phyloP scores from a whole-genome alignment of 2,329 filamentous ascomycete species.

The Leptodontidium sp. region DNA sequence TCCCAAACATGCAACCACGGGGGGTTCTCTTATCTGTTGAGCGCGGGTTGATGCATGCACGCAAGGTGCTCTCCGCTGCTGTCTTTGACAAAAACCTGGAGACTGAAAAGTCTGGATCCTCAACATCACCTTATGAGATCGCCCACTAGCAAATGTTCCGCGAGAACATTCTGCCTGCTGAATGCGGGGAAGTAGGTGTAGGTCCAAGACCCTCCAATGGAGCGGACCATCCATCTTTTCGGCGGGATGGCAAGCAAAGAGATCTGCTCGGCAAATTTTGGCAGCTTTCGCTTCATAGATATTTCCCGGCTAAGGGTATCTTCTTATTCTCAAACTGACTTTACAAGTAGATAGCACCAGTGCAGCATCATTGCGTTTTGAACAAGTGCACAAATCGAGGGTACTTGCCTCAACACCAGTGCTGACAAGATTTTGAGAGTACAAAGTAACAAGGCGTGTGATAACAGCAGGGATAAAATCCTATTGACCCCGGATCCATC shows the following conservation, averaged over 20 bases:
- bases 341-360: not conserved
- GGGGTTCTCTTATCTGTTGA: not conserved
- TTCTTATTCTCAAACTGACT: not conserved
- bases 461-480: not conserved
- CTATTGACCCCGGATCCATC: not conserved
- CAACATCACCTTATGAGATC: not conserved
- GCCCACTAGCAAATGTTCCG: not conserved
- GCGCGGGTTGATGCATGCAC: not conserved
- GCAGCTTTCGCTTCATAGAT: not conserved
- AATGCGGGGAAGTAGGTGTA: not conserved
- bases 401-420: constrained; percentile 2
- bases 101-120: not conserved
- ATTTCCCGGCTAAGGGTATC: not conserved
- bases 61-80: not conserved
- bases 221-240: not conserved
- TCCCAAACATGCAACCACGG: not conserved
- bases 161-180: not conserved
- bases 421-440: not conserved
- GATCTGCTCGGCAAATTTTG: too few species aligned
- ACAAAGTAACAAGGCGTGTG: not conserved
- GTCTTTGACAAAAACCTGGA: not conserved
- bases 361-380: not conserved
- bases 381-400: constrained; percentile 9
- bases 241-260: too few species aligned
- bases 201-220: not conserved